These are phyloP conservation scores for Trametes coccinea DNA, from an alignment of 768 basidiomycete genomes.

Conservation along the genomic window DNA sequence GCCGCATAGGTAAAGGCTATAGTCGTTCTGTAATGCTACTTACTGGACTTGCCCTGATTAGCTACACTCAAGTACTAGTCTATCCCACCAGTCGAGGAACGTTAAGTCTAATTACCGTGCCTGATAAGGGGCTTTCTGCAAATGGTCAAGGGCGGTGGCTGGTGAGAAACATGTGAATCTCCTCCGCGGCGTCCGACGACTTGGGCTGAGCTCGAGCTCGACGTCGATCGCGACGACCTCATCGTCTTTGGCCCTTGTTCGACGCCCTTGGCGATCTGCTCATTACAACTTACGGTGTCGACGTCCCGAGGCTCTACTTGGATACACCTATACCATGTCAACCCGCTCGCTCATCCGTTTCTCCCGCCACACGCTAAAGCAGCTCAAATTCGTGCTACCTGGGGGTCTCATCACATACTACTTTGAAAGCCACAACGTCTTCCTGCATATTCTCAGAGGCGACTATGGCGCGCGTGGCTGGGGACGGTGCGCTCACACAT, in stretches of 20 bases:
- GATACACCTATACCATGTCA: constrained; percentile 15
- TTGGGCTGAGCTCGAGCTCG: neutral
- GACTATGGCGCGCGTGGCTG: constrained; percentile 43
- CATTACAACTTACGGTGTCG: neutral
- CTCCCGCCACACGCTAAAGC: constrained; percentile 56
- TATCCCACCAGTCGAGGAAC: neutral
- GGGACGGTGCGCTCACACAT: constrained; percentile 50
- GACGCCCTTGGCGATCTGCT: neutral
- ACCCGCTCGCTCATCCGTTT: constrained; percentile 29
- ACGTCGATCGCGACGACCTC: constrained; percentile 14
- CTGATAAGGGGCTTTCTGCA: neutral
- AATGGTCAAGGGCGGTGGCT: neutral
- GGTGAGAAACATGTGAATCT: constrained; percentile 6
- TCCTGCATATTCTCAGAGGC: constrained; percentile 43
- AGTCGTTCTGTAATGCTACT: too few species aligned
- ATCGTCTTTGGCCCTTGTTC: neutral
- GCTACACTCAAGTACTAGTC: neutral
- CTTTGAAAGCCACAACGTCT: constrained; percentile 53
- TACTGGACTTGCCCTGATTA: too few species aligned
- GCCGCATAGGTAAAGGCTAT: too few species aligned
- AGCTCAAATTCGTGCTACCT: constrained; percentile 78
- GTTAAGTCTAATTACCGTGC: neutral
- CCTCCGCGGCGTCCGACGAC: neutral
- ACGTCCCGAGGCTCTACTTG: neutral
- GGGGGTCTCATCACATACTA: constrained; percentile 64